A percentile compares a stretch with the other conserved stretches of the same genome.
phyloP scores from a whole-genome alignment of 345 rosid genomes.

The Mallotus nudiflorus region DNA sequence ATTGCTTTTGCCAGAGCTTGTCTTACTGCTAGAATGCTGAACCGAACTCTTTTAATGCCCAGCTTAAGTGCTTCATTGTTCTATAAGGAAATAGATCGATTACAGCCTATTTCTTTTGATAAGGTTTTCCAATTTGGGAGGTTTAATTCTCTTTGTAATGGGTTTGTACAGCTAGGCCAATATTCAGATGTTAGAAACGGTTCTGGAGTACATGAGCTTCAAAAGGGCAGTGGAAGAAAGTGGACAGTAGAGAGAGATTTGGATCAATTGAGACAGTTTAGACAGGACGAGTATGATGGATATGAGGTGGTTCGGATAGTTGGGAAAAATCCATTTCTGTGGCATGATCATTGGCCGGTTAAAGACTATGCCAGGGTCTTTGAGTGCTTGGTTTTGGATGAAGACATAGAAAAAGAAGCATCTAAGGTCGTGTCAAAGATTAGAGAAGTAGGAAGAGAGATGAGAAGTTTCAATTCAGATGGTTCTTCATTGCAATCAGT shows the following conservation, averaged over 20 bases:
- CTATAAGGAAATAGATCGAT: conserved; percentile 77
- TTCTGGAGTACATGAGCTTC: conserved; percentile 45
- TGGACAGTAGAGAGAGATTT: conserved; percentile 83
- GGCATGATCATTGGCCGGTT: conserved; percentile 99
- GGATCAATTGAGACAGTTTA: conserved; percentile 57
- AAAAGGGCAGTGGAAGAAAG: conserved; percentile 95
- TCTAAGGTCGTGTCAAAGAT: conserved; percentile 73
- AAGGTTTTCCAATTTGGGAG: conserved; percentile 69
- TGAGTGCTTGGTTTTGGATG: conserved; percentile 79
- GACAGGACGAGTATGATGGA: conserved; percentile 43
- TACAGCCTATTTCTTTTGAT: conserved; percentile 78
- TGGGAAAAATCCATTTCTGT: conserved; percentile 88
- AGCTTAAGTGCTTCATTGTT: conserved; percentile 90
- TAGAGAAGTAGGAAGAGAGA: conserved; percentile 53
- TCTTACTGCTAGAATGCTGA: conserved; percentile 80
- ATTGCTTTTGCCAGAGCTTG: conserved; percentile 97
- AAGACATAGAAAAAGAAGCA: conserved; percentile 72
- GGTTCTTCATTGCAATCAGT: neutral
- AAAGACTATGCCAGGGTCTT: conserved; percentile 81
- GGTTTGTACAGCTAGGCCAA: conserved; percentile 70
- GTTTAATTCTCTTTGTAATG: conserved; percentile 70
- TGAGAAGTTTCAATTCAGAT: conserved; percentile 16
- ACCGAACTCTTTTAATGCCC: conserved; percentile 90
- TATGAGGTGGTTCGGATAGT: conserved; percentile 64
- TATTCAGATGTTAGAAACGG: conserved; percentile 55